phyloP scores from a whole-genome alignment of 1,139 yeast species.

The Chernovozyma sophiae-reginae region DNA sequence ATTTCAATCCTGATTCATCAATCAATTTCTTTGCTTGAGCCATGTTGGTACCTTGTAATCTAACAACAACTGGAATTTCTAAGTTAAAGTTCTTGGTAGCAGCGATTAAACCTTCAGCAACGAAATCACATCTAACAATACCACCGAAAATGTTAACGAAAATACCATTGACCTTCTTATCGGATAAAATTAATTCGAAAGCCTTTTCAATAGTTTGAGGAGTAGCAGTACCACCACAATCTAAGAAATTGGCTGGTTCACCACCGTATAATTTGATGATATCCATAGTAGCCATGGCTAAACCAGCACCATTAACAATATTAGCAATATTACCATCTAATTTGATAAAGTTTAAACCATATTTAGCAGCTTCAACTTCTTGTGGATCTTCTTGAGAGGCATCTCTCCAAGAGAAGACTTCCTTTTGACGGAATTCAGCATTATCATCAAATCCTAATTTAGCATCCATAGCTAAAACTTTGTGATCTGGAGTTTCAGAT shows the following conservation, averaged over 20 bases:
- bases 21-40: conserved; percentile 86
- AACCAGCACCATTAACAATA: conserved; percentile 98
- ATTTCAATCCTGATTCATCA: conserved; percentile 85
- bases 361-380: conserved; percentile 87
- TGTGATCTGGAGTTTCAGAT: conserved; percentile 86
- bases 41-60: conserved; percentile 97
- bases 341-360: conserved; percentile 93
- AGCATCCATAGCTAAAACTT: conserved; percentile 98
- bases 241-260: conserved; percentile 97
- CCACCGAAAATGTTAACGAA: conserved; percentile 99
- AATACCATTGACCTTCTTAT: conserved; percentile 87
- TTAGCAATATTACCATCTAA: conserved; percentile 98
- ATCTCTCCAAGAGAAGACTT: conserved; percentile 96
- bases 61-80: conserved; percentile 91
- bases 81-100: conserved; percentile 96
- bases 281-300: conserved; percentile 99
- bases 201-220: conserved; percentile 98
- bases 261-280: conserved; percentile 98
- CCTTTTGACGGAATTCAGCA: conserved; percentile 92
- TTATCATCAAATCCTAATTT: conserved; percentile 97
- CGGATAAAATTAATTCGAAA: conserved; percentile 86
- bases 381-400: conserved; percentile 96
- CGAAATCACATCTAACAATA: conserved; percentile 98
- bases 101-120: conserved; percentile 94
- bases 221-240: conserved; percentile 99